Percentiles rank a stretch among this genome's conserved stretches.
Evolutionary conservation across 306 rosid species (phyloP).

Genomic region (Vicia villosa): DNA sequence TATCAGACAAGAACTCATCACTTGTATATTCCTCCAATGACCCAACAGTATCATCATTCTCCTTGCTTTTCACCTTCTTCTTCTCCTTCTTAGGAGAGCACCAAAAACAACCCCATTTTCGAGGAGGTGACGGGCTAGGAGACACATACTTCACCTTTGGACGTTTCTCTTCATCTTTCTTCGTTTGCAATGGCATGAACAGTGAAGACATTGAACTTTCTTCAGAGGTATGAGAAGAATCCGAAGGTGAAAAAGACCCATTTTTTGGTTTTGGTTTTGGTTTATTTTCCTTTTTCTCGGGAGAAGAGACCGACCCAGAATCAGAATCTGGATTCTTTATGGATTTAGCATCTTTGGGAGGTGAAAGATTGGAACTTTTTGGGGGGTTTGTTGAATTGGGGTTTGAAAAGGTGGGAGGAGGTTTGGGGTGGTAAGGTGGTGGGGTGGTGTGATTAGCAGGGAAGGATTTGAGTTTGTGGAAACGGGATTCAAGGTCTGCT

Average conservation of each 20-base stretch:
- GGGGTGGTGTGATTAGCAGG: slow-evolving; percentile 41
- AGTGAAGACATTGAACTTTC: slow-evolving; percentile 46
- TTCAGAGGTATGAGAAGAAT: slow-evolving; percentile 45
- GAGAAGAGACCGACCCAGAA: slow-evolving; percentile 33
- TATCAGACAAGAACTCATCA: slow-evolving; percentile 56
- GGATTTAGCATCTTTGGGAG: slow-evolving; percentile 33
- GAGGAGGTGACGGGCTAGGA: slow-evolving; percentile 61
- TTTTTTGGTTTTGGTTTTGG: slow-evolving; percentile 27
- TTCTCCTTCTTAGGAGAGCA: slow-evolving; percentile 71
- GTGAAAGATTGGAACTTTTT: slow-evolving; percentile 36
- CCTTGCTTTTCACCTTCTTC: slow-evolving; percentile 49
- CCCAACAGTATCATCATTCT: slow-evolving; percentile 38
- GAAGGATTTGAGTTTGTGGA: slow-evolving; percentile 74
- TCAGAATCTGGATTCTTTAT: slow-evolving; percentile 4
- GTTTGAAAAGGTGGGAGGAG: slow-evolving; percentile 1
- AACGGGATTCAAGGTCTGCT: slow-evolving; percentile 76
- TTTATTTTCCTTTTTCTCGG: slow-evolving; percentile 18
- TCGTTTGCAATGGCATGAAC: slow-evolving; percentile 40
- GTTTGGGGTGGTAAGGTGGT: slow-evolving; percentile 26
- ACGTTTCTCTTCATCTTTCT: neutral
- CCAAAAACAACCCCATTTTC: slow-evolving; percentile 69
- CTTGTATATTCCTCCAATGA: slow-evolving; percentile 40
- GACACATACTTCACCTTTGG: slow-evolving; percentile 16
- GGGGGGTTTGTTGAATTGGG: slow-evolving; percentile 11
- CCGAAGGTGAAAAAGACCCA: slow-evolving; percentile 43